Conservation (phyloP, 2,329 filamentous ascomycete genomes). For the Leptodontidium sp. region DNA sequence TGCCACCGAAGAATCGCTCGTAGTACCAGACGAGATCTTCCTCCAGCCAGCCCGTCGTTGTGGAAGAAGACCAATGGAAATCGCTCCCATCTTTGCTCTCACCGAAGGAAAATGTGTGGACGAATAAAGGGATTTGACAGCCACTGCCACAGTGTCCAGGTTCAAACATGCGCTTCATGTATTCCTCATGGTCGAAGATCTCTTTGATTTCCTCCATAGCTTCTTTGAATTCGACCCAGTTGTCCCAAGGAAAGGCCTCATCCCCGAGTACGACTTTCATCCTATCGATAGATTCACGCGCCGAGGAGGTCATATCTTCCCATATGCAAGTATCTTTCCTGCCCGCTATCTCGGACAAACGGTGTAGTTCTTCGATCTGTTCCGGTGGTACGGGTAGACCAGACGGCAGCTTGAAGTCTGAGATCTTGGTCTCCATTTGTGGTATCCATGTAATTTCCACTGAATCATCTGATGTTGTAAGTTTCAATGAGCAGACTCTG, state of each 20-base stretch:
- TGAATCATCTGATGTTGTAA: not conserved
- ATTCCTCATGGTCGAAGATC: not conserved
- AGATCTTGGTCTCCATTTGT: not conserved
- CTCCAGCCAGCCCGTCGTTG: not conserved
- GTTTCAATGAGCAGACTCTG: not conserved
- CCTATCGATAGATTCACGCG: not conserved
- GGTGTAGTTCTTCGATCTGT: not conserved
- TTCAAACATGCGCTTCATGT: not conserved
- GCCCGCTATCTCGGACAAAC: not conserved
- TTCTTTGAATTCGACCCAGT: not conserved
- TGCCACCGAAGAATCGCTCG: not conserved
- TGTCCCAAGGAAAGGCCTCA: not conserved
- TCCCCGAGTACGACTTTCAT: not conserved
- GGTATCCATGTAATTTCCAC: not conserved
- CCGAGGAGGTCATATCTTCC: not conserved
- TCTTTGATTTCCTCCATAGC: not conserved
- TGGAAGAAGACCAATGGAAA: not conserved
- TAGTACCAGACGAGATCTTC: constrained; percentile 1
- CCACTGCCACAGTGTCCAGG: not conserved
- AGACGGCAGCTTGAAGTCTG: not conserved
- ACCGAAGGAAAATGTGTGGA: not conserved
- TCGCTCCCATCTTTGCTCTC: not conserved
- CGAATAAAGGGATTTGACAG: not conserved
- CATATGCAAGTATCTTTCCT: not conserved
- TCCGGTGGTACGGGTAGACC: not conserved